Base-by-base conservation (phyloP, 495 filamentous ascomycete species). In the Annulohypoxylon maeteangense region DNA sequence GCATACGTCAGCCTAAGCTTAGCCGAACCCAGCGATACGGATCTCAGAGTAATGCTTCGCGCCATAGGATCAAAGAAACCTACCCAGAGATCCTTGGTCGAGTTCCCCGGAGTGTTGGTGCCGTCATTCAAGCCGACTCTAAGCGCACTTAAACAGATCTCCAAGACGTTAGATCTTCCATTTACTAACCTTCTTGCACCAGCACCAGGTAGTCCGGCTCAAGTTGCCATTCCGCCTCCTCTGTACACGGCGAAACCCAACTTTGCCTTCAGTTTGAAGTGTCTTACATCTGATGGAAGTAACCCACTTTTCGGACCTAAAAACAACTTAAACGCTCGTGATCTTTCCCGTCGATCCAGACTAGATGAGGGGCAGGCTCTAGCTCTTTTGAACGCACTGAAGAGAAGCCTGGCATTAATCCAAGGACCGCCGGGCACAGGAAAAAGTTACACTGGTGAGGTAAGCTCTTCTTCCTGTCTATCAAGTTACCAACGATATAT, bases 351-450 rank as follows among this genome's bases (percentile, higher is more conserved):
- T 5, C 65, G 76, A 31, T 84, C 87, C 1, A 83, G 74, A 2
- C 82, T 91, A 3, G 90, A 92, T 65, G 68, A 82, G 38, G 82
- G 81, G 0, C 90, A 96, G 74, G 84, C 84, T 12, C 53, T 70
- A 0, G 86, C 89, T 0, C 71, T 92, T 10, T 72, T 90, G 3
- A 76, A 83, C 22, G 81, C 87, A 5, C 79, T 95, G 3, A 83
- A 79, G 2, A 81, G 84, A 10, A 78, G 80, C 2, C 69, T 93
- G 18, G 86, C 87, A 4, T 78, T 93, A 0, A 91, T 94, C 18
- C 91, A 95, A 82, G 93, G 92, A 0, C 93, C 93, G 0, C 93
- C 92, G 4, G 92, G 93, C 0, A 94, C 92, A 1, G 92, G 93
- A 1, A 95, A 96, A 74, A 86, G 81, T 36, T 91, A 83, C 63